These are phyloP conservation scores for Amesomyces nigricolor DNA, from an alignment of 2,329 filamentous ascomycete genomes.

Conservation along the genomic window DNA sequence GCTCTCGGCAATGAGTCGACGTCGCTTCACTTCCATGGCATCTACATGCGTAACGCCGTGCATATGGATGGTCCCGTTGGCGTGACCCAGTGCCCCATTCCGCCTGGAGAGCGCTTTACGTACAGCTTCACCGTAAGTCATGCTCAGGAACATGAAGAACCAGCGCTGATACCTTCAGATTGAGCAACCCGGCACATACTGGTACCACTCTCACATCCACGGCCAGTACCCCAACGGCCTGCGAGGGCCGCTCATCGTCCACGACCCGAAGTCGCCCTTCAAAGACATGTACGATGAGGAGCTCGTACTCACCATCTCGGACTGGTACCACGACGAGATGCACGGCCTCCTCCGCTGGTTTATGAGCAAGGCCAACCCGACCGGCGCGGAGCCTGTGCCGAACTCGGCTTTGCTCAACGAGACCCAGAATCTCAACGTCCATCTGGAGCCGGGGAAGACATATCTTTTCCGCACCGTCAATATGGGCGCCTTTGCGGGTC, in stretches of 20 bases:
- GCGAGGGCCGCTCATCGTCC: constrained; percentile 57
- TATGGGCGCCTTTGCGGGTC: constrained; percentile 64
- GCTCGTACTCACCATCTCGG: constrained; percentile 58
- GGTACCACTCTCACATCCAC: constrained; percentile 68
- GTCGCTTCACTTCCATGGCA: constrained; percentile 64
- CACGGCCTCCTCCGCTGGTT: constrained; percentile 41
- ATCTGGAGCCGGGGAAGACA: constrained; percentile 60
- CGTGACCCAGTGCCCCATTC: constrained; percentile 63
- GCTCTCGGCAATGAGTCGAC: constrained; percentile 57
- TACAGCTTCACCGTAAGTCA: constrained; percentile 60
- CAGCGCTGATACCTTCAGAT: constrained; percentile 34
- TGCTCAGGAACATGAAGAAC: neutral
- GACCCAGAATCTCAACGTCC: constrained; percentile 52
- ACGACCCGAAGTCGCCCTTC: constrained; percentile 57
- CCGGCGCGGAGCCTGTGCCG: constrained; percentile 60
- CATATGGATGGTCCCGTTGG: constrained; percentile 66
- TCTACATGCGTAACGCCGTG: constrained; percentile 61
- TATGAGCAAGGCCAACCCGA: constrained; percentile 50
- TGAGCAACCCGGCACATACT: constrained; percentile 67
- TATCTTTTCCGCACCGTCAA: constrained; percentile 70
- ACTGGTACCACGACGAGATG: constrained; percentile 64
- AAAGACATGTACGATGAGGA: constrained; percentile 55
- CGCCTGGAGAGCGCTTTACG: constrained; percentile 57
- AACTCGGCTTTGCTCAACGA: constrained; percentile 68
- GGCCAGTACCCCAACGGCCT: constrained; percentile 68